phyloP scores from a whole-genome alignment of 257 asterid genomes.

The Petunia axillaris region DNA sequence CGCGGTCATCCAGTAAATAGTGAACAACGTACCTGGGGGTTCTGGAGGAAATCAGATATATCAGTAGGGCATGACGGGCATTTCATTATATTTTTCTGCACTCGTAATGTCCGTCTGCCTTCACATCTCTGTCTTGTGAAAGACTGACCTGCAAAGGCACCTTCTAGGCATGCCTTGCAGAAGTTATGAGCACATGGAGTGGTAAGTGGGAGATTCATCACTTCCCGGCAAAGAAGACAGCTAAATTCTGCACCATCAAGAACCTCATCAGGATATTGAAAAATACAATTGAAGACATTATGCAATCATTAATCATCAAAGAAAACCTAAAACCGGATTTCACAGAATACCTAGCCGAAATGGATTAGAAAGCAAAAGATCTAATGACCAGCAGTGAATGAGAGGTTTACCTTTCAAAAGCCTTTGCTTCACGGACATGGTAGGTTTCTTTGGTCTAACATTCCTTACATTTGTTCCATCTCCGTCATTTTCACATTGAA shows the following conservation, averaged over 20 bases:
- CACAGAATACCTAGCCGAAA: background rate
- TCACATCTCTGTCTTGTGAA: constrained; percentile 65
- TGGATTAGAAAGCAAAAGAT: constrained; percentile 24
- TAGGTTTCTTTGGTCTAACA: constrained; percentile 43
- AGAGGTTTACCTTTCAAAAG: constrained; percentile 71
- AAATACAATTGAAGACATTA: background rate
- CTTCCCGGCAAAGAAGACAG: constrained; percentile 75
- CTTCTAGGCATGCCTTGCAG: constrained; percentile 85
- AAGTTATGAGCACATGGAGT: constrained; percentile 95
- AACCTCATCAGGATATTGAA: constrained; percentile 11
- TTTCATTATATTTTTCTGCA: constrained; percentile 82
- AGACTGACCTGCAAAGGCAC: constrained; percentile 79
- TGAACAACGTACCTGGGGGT: constrained; percentile 62
- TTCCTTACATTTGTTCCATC: constrained; percentile 42
- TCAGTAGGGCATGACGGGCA: constrained; percentile 78
- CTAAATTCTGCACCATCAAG: constrained; percentile 66
- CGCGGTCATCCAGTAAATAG: background rate
- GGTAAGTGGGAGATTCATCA: constrained; percentile 75
- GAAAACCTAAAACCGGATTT: background rate
- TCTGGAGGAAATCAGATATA: constrained; percentile 72
- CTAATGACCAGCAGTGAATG: background rate
- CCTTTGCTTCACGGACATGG: constrained; percentile 51
- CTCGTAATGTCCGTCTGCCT: constrained; percentile 68
- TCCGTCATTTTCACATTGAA: constrained; percentile 40
- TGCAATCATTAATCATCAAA: constrained; percentile 6